Conservation (phyloP, 208 protist species). For the Vickermania ingenoplastis region DNA sequence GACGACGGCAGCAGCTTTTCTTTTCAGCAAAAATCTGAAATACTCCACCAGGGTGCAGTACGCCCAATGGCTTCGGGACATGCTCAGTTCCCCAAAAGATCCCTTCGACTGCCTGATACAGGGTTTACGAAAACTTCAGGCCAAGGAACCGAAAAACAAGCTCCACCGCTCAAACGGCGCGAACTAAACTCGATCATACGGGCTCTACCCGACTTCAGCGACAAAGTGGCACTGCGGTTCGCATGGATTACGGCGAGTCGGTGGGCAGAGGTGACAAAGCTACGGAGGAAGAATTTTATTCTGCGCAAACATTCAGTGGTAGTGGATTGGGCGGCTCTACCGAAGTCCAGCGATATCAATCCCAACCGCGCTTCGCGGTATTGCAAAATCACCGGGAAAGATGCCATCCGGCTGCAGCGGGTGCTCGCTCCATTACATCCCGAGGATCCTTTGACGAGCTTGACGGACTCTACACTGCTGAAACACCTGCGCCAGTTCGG, state of each 20-base stretch:
- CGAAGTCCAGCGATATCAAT: background rate
- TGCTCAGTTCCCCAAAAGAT: conserved; percentile 1
- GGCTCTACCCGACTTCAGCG: background rate
- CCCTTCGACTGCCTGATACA: conserved; percentile 1
- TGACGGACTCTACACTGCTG: background rate
- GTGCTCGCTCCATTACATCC: background rate
- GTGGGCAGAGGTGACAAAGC: background rate
- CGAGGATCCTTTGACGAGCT: background rate
- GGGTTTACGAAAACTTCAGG: conserved; percentile 4
- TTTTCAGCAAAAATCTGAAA: background rate
- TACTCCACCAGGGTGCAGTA: conserved; percentile 2
- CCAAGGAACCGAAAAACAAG: conserved; percentile 4
- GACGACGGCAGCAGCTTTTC: conserved; percentile 3
- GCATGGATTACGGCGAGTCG: conserved; percentile 4
- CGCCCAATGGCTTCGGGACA: background rate
- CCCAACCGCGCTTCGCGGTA: background rate
- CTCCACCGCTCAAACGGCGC: background rate
- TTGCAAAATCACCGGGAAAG: background rate
- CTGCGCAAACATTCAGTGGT: background rate
- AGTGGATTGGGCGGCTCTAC: background rate
- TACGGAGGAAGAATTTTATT: background rate
- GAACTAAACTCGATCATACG: conserved; percentile 6
- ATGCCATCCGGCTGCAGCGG: background rate
- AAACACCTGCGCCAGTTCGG: background rate
- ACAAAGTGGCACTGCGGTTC: background rate